A percentile compares a stretch with the other conserved stretches of the same genome.
Conservation (phyloP, 345 rosid species). For the Firmiana major region DNA sequence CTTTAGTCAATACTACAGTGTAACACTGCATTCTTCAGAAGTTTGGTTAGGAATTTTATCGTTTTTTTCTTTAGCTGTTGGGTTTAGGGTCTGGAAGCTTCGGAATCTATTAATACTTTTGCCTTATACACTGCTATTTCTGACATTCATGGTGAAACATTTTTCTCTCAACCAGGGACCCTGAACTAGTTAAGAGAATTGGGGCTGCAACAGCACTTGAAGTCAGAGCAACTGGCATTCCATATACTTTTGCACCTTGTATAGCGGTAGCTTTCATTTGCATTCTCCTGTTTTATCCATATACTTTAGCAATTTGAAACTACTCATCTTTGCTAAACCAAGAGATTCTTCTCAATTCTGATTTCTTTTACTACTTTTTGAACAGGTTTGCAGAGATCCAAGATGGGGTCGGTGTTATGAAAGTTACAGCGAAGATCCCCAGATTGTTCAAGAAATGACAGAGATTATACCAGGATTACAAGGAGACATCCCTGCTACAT, state of each 20-base stretch:
- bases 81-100: neutral
- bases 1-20: neutral
- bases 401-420: conserved; percentile 97
- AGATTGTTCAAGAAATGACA: conserved; percentile 68
- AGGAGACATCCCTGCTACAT: conserved; percentile 60
- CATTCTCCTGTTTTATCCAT: too few relatives aligned
- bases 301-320: neutral
- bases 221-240: conserved; percentile 82
- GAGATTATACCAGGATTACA: conserved; percentile 72
- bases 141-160: neutral
- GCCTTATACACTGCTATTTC: neutral
- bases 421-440: conserved; percentile 85
- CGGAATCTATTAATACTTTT: neutral
- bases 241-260: conserved; percentile 80
- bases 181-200: conserved; percentile 66
- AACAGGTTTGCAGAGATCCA: conserved; percentile 92
- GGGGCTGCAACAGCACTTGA: conserved; percentile 94
- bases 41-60: neutral
- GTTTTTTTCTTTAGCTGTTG: neutral
- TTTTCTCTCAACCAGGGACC: conserved; percentile 47
- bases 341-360: neutral
- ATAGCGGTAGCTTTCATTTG: conserved; percentile 54
- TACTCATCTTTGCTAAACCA: neutral
- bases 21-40: neutral
- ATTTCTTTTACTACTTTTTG: neutral